Base-by-base conservation (phyloP, 1,284 basidiomycete species). In the Ceratobasidium sp. region DNA sequence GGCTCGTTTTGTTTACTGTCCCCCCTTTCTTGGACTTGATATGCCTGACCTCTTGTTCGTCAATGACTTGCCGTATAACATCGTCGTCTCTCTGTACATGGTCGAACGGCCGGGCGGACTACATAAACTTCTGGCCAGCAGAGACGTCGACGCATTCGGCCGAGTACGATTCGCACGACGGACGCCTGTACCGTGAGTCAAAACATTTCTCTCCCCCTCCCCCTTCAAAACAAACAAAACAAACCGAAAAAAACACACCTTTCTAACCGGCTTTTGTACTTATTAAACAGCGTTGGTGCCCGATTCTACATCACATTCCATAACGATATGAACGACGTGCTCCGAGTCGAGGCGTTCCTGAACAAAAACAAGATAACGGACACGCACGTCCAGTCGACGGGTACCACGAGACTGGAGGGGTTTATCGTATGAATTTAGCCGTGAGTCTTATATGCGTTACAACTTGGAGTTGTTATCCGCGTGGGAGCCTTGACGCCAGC, bases 231-330 rank as follows among this genome's bases (percentile, higher is more conserved):
- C 12, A 67, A 28, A 46, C n/a, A 67, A 63, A 28, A 13, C 23
- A 49, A 49, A 33, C 33, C 33, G 33, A 33, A 33, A 33, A 33
- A 56, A 56, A 56, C 7, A 60, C 28, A 60, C 7, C 28, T 12
- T 33, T 60, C 66, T 68, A 20, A 44, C n/a, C 51, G 18, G 46
- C 0, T 71, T 44, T 4, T 39, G 3, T 60, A 6, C 33, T 40
- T 40, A 49, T 13, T 10, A 53, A 23, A 42, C 51, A 76, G 72
- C 33, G 46, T 40, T 23, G 72, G 72, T 2, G 72, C 72, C 23
- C 72, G 72, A 3, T 76, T 76, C 51, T 76, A 76, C 72, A 76
- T 76, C 60, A 49, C 61, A 12, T 76, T 76, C 33, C 72, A 76
- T 49, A 76, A 76, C 51, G 72, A 76, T 26, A 49, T 76, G 72